Conservation (phyloP, 768 basidiomycete species). For the Tylopilus rubrobrunneus region DNA sequence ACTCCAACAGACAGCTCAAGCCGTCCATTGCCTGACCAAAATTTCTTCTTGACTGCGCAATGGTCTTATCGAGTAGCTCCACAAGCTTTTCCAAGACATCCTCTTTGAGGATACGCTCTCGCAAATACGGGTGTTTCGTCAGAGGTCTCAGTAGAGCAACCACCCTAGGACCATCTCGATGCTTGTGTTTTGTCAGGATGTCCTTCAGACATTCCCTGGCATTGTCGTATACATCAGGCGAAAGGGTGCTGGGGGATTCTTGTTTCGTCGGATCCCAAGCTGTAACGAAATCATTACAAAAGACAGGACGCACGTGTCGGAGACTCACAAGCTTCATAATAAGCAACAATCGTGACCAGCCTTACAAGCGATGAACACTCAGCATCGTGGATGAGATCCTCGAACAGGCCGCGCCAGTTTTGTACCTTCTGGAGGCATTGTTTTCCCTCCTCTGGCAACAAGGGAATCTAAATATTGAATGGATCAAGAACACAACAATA, state of each 20-base stretch:
- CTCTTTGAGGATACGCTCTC: slow-evolving; percentile 9
- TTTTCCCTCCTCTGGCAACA: slow-evolving; percentile 15
- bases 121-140: slow-evolving; percentile 17
- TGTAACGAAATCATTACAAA: background rate
- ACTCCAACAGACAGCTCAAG: slow-evolving; percentile 15
- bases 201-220: slow-evolving; percentile 7
- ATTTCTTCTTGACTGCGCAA: background rate
- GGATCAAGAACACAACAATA: background rate
- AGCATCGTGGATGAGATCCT: slow-evolving; percentile 3
- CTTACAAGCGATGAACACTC: slow-evolving; percentile 15
- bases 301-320: background rate
- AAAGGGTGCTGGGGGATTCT: background rate
- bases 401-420: slow-evolving; percentile 10
- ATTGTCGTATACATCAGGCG: slow-evolving; percentile 2
- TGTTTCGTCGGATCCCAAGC: background rate
- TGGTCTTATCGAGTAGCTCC: slow-evolving; percentile 9
- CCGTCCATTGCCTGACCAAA: slow-evolving; percentile 23
- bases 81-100: slow-evolving; percentile 14
- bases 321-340: slow-evolving; percentile 19
- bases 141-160: slow-evolving; percentile 19
- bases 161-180: slow-evolving; percentile 17
- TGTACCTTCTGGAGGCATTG: slow-evolving; percentile 15
- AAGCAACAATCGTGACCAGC: slow-evolving; percentile 21
- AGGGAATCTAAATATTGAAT: background rate
- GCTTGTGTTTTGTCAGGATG: slow-evolving; percentile 8